Conservation (phyloP, 2,329 filamentous ascomycete species). For the Alternaria hordeiaustralica region DNA sequence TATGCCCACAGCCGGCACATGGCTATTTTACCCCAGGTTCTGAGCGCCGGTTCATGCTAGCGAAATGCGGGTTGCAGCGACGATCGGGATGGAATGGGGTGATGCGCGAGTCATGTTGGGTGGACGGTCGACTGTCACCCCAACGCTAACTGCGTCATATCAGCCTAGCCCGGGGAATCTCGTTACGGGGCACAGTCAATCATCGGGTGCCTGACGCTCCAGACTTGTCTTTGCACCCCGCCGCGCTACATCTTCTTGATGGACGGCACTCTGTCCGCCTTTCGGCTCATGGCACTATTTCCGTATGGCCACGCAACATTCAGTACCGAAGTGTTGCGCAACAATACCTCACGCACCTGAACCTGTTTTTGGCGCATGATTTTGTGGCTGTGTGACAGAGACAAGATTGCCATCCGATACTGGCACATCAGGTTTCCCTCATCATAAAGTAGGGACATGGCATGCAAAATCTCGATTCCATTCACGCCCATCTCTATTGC, state of each 20-base stretch:
- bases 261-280: background rate
- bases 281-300: background rate
- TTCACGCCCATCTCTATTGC: conserved; percentile 53
- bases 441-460: background rate
- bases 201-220: background rate
- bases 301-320: background rate
- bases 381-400: background rate
- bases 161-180: background rate
- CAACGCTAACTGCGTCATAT: conserved; percentile 3
- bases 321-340: background rate
- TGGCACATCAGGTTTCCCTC: background rate
- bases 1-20: background rate
- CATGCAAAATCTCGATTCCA: background rate
- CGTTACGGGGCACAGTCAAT: background rate
- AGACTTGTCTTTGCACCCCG: background rate
- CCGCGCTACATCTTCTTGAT: background rate
- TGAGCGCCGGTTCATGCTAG: background rate
- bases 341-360: background rate
- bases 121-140: conserved; percentile 11
- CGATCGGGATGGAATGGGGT: background rate
- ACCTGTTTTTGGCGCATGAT: background rate
- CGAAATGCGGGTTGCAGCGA: conserved; percentile 7
- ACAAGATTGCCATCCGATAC: background rate
- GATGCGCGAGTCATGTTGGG: conserved; percentile 2
- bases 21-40: background rate